These are phyloP conservation scores for Paspalum vaginatum DNA, from an alignment of 176 grass and related monocot genomes.

Conservation along the genomic window DNA sequence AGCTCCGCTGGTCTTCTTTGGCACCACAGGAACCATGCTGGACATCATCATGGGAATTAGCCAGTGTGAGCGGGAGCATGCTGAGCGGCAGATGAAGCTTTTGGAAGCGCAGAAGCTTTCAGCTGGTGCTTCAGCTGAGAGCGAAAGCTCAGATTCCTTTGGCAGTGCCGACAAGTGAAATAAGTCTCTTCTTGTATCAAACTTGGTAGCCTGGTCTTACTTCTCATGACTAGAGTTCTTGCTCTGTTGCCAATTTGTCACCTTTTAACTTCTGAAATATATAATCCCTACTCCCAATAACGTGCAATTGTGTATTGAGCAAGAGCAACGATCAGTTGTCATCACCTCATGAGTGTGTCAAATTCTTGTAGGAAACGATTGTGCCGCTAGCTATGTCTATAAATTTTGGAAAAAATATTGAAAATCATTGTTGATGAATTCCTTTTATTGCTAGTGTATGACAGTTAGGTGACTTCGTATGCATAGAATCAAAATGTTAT, in stretches of 20 bases:
- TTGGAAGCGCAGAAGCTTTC: slow-evolving; percentile 66
- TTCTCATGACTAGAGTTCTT: not conserved
- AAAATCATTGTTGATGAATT: too few species aligned
- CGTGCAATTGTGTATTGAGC: slow-evolving; percentile 17
- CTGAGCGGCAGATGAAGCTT: slow-evolving; percentile 85
- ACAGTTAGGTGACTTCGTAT: too few species aligned
- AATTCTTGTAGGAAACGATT: not conserved
- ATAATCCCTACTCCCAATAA: slow-evolving; percentile 35
- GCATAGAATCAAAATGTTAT: too few species aligned
- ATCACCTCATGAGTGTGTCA: not conserved
- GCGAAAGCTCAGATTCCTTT: slow-evolving; percentile 32
- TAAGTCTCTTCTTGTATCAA: not conserved
- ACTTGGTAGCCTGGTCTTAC: not conserved
- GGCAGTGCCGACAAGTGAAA: slow-evolving; percentile 19
- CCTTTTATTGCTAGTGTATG: too few species aligned
- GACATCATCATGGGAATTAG: slow-evolving; percentile 96
- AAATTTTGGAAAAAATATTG: too few species aligned
- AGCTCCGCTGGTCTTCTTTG: slow-evolving; percentile 83
- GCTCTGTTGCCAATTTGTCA: not conserved
- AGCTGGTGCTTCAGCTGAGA: slow-evolving; percentile 23
- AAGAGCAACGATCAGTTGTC: not conserved
- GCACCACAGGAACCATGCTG: slow-evolving; percentile 96
- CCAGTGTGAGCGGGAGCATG: slow-evolving; percentile 89
- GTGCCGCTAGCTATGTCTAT: not conserved
- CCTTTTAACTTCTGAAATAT: slow-evolving; percentile 8